Percentiles rank a stretch among this genome's conserved stretches.
Evolutionary conservation across 2,329 filamentous ascomycete species (phyloP).

Genomic region (Zarea fungicola): DNA sequence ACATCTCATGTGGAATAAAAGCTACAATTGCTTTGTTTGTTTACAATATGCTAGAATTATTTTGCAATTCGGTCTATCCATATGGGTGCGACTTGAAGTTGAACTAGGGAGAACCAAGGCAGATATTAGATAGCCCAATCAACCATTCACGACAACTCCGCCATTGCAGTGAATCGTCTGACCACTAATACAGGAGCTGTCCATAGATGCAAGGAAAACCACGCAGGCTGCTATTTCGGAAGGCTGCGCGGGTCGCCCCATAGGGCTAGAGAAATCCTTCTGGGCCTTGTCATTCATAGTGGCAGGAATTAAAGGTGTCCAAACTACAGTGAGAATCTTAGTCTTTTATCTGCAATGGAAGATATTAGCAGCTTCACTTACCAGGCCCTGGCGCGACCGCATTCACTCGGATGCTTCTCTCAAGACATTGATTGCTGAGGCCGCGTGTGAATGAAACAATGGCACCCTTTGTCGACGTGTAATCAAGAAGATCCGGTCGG

Average conservation of each 20-base stretch:
- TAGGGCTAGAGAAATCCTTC: conserved; percentile 67
- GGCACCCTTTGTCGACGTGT: conserved; percentile 74
- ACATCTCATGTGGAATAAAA: too few relatives aligned
- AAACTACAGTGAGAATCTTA: conserved; percentile 40
- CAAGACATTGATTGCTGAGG: conserved; percentile 68
- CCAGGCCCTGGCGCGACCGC: conserved; percentile 68
- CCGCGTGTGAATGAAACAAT: conserved; percentile 75
- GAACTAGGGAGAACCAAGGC: background rate
- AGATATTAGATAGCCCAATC: conserved; percentile 12
- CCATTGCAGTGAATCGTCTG: conserved; percentile 57
- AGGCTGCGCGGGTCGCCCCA: conserved; percentile 73
- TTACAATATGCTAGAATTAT: too few relatives aligned
- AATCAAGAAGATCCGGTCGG: conserved; percentile 73
- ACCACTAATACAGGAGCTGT: conserved; percentile 69
- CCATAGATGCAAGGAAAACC: conserved; percentile 71
- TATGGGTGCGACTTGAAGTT: too few relatives aligned
- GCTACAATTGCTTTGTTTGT: too few relatives aligned
- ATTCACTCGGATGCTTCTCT: conserved; percentile 70
- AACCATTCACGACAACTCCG: conserved; percentile 45
- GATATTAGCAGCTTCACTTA: conserved; percentile 17
- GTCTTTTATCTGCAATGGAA: background rate
- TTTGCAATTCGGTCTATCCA: too few relatives aligned
- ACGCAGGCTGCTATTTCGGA: conserved; percentile 78
- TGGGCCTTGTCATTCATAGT: conserved; percentile 68
- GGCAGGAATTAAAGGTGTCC: conserved; percentile 69